A percentile compares a stretch with the other conserved stretches of the same genome.
These are phyloP conservation scores for Tilletia setariae DNA, from an alignment of 1,284 basidiomycete species.

Conservation along the genomic window DNA sequence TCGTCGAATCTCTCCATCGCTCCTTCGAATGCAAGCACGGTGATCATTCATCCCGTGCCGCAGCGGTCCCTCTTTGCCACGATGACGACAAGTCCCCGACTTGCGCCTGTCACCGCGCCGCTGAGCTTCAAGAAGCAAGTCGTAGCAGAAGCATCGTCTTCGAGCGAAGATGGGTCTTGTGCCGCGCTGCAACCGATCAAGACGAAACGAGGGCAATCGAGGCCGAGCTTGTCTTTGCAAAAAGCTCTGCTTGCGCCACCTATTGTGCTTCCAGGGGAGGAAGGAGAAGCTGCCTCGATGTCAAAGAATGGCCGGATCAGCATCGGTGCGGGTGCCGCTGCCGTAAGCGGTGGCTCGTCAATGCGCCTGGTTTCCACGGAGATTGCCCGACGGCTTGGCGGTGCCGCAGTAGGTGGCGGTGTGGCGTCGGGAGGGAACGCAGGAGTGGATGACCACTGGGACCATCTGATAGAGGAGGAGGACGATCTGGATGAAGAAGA, in stretches of 20 bases:
- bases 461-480: slow-evolving; percentile 6
- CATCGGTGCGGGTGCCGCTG: not conserved
- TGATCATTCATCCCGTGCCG: not conserved
- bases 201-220: not conserved
- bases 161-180: not conserved
- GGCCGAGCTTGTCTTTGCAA: slow-evolving; percentile 5
- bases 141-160: not conserved
- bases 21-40: slow-evolving; percentile 4
- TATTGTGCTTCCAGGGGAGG: too few relatives aligned
- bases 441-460: not conserved
- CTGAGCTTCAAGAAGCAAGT: not conserved
- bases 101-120: not conserved
- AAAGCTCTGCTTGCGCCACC: not conserved
- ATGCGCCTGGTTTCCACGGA: not conserved
- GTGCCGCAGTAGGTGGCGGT: not conserved
- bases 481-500: slow-evolving; percentile 9
- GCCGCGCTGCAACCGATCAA: too few relatives aligned
- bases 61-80: not conserved
- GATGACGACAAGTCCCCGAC: not conserved
- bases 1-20: slow-evolving; percentile 2
- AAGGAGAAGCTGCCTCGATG: too few relatives aligned
- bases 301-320: not conserved
- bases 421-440: not conserved
- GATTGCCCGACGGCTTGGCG: not conserved
- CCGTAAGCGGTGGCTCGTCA: not conserved